A percentile compares a stretch with the other conserved stretches of the same genome.
These are phyloP conservation scores for Pythium phragmiticola DNA, from an alignment of 352 stramenopile genomes.

Conservation along the genomic window DNA sequence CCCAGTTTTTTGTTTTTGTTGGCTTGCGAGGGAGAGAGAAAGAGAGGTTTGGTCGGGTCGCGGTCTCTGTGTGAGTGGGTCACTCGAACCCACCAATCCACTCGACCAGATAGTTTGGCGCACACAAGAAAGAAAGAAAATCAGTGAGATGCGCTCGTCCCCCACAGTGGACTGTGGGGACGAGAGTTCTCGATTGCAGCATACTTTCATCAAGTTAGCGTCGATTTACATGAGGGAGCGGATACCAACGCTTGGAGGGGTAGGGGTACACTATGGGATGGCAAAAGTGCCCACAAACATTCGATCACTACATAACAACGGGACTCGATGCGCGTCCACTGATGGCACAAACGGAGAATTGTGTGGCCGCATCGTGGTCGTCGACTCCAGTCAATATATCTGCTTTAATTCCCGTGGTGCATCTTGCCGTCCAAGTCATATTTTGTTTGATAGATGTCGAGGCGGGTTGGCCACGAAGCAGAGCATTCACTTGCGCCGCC, in stretches of 20 bases:
- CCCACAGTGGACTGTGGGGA: constrained; percentile 24
- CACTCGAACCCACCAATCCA: constrained; percentile 18
- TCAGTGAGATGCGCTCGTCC: constrained; percentile 15
- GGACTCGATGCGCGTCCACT: neutral
- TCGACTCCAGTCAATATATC: too few species aligned
- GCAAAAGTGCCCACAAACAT: neutral
- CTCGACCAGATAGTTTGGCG: constrained; percentile 1
- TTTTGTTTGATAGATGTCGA: too few species aligned
- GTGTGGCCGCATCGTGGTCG: too few species aligned
- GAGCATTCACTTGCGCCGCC: too few species aligned
- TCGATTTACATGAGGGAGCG: neutral
- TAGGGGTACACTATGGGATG: constrained; percentile 31
- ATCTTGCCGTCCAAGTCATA: too few species aligned
- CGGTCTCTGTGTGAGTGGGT: constrained; percentile 2
- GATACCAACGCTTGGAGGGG: constrained; percentile 8
- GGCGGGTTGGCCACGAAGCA: too few species aligned
- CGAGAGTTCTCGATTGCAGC: neutral
- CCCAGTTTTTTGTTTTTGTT: constrained; percentile 3
- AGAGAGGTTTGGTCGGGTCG: constrained; percentile 7
- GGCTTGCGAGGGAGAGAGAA: constrained; percentile 14
- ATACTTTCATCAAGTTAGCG: constrained; percentile 19
- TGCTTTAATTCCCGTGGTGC: too few species aligned
- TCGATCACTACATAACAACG: constrained; percentile 8
- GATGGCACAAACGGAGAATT: too few species aligned
- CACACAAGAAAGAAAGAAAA: constrained; percentile 21